Evolutionary conservation across 768 basidiomycete species (phyloP).

Genomic region (Paxillus ammoniavirescens): DNA sequence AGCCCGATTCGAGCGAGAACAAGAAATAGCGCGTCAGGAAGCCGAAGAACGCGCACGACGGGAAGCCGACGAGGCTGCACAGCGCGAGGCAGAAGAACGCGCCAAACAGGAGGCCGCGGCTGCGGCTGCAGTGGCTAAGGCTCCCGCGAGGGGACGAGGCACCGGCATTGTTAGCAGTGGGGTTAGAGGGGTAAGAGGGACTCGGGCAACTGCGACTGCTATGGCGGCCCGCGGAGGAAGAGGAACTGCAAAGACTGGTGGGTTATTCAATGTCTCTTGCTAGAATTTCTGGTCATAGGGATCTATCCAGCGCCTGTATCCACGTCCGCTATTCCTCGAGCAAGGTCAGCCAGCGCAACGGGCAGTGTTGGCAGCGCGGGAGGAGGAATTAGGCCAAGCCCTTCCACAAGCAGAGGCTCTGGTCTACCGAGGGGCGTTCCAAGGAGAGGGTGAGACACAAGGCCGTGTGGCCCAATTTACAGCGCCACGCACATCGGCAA

Average conservation of each 20-base stretch:
- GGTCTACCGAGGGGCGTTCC: conserved; percentile 23
- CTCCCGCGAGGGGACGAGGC: conserved; percentile 41
- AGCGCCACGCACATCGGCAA: too few relatives aligned
- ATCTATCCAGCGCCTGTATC: conserved; percentile 11
- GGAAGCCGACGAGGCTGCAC: conserved; percentile 33
- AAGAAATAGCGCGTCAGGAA: conserved; percentile 38
- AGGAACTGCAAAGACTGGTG: conserved; percentile 42
- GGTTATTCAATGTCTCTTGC: conserved; percentile 1
- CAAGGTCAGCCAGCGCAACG: conserved; percentile 26
- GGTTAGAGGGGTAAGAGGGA: conserved; percentile 72
- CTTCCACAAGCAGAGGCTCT: conserved; percentile 24
- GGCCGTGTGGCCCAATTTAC: neutral
- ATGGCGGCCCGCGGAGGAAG: conserved; percentile 43
- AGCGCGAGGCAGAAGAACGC: conserved; percentile 47
- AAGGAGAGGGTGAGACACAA: conserved; percentile 15
- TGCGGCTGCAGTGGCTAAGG: conserved; percentile 31
- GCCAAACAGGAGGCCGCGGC: conserved; percentile 46
- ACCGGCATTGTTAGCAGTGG: conserved; percentile 48
- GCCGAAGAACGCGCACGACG: conserved; percentile 34
- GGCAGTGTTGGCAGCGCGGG: conserved; percentile 17
- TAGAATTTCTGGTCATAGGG: conserved; percentile 5
- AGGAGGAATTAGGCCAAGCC: conserved; percentile 22
- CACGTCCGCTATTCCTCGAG: conserved; percentile 18
- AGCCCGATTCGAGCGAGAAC: conserved; percentile 35
- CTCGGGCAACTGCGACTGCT: conserved; percentile 55